A percentile compares a stretch with the other conserved stretches of the same genome.
Evolutionary conservation across 768 basidiomycete genomes (phyloP).

Genomic region (Termitomyces sp.): DNA sequence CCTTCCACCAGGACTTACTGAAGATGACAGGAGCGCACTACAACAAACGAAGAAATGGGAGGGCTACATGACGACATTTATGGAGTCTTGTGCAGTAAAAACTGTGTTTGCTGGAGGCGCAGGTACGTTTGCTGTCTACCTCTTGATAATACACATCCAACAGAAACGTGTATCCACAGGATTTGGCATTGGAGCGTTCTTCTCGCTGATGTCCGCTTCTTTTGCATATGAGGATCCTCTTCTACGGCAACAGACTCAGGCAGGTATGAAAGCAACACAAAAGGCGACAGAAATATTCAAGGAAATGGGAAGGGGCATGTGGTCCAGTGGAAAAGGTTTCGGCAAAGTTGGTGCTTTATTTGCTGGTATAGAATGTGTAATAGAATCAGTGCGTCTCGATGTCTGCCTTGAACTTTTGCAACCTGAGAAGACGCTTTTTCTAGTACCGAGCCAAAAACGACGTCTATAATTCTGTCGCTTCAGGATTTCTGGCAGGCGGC

Average conservation of each 20-base stretch:
- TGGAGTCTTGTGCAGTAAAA: slow-evolving; percentile 87
- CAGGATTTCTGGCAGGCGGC: slow-evolving; percentile 86
- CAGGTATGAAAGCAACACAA: slow-evolving; percentile 56
- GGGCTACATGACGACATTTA: slow-evolving; percentile 58
- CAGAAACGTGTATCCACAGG: slow-evolving; percentile 40
- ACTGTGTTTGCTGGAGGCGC: slow-evolving; percentile 73
- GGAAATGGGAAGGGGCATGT: slow-evolving; percentile 95
- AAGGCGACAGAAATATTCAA: slow-evolving; percentile 83
- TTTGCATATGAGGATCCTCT: slow-evolving; percentile 95
- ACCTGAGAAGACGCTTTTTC: not conserved
- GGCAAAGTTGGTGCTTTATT: slow-evolving; percentile 92
- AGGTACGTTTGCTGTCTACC: slow-evolving; percentile 45
- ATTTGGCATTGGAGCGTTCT: slow-evolving; percentile 89
- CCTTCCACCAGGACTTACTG: slow-evolving; percentile 75
- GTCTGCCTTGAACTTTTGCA: not conserved
- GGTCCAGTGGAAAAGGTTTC: slow-evolving; percentile 84
- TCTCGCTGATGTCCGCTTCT: slow-evolving; percentile 93
- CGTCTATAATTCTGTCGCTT: slow-evolving; percentile 83
- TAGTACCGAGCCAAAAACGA: slow-evolving; percentile 97
- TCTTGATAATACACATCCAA: not conserved
- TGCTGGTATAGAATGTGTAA: slow-evolving; percentile 92
- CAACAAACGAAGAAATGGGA: slow-evolving; percentile 76
- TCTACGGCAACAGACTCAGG: slow-evolving; percentile 56
- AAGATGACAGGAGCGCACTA: slow-evolving; percentile 67
- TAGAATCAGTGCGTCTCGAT: slow-evolving; percentile 73